Base-by-base conservation (phyloP, 164 flowering plant species). In the Houttuynia cordata region DNA sequence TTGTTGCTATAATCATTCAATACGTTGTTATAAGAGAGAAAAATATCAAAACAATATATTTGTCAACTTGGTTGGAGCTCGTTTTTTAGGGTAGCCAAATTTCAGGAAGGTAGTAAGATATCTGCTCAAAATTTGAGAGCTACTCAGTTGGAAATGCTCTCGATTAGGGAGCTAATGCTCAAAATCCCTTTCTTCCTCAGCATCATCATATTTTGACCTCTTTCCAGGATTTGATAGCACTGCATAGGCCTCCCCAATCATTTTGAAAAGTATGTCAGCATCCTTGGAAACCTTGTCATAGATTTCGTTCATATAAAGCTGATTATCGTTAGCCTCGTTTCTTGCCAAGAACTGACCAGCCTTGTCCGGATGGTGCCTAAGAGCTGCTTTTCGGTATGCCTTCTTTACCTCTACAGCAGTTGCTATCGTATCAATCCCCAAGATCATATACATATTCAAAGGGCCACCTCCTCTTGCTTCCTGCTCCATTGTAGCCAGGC, bases 281-380 rank as follows among this genome's bases (percentile, higher is more conserved):
- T 88, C 95, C 73, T 71, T 75, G 69, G 86, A 81, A 56, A 88
- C 82, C 65, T 82, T 87, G 40, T 77, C 77, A 15, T 74, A 74
- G 57, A 90, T 79, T 71, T 86, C 91, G 68, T 86, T 93, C 92
- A n/a, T n/a, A n/a, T 92, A 80, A 51, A 80, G 66, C 1, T 83
- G 80, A 60, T 84, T 94, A 76, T 86, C 84, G 66, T 89, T 83
- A 75, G 71, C 78, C 41, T 86, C 94, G 76, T 71, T 81, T 69
- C 86, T 85, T 68, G 79, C 87, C 73, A 94, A 71, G 72, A 80
- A 75, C 63, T 88, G 96, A 63, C 86, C 85, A 68, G 91, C 98
- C 98, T 91, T 91, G 77, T 91, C 98, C 8, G 98, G 98, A 71
- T 91, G 98, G 74, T 91, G 96, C 66, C 72, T 83, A 21, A 91